Percentiles rank a stretch among this genome's conserved stretches.
These are phyloP conservation scores for Syncephalastrum monosporum DNA, from an alignment of 371 early-diverging fungal species.

Conservation along the genomic window DNA sequence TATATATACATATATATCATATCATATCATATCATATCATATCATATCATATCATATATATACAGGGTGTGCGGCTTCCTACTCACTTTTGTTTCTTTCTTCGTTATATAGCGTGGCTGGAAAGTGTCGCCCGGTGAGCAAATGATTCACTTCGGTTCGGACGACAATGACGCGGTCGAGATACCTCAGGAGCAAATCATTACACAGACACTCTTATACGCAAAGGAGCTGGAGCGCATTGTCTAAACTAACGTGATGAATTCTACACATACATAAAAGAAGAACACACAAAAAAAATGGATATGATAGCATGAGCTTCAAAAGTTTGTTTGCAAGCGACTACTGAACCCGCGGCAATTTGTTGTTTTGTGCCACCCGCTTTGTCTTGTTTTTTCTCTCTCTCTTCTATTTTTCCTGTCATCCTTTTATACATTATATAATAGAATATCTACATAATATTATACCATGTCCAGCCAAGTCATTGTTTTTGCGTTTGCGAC, in stretches of 20 bases:
- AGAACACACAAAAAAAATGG: neutral
- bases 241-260: slow-evolving; percentile 60
- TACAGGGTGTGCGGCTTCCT: too few species aligned
- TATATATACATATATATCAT: neutral
- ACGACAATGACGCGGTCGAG: slow-evolving; percentile 57
- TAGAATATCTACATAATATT: neutral
- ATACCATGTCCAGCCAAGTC: neutral
- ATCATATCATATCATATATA: too few species aligned
- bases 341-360: too few species aligned
- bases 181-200: slow-evolving; percentile 86
- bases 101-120: slow-evolving; percentile 72
- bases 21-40: too few species aligned
- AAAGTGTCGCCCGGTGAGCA: slow-evolving; percentile 75
- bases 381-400: neutral
- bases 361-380: slow-evolving; percentile 1
- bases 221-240: slow-evolving; percentile 95
- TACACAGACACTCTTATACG: slow-evolving; percentile 82
- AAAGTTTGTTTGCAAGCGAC: slow-evolving; percentile 1
- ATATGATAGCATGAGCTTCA: slow-evolving; percentile 1
- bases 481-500: too few species aligned
- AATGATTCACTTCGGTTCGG: slow-evolving; percentile 79
- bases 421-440: neutral
- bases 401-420: slow-evolving; percentile 1
- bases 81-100: neutral
- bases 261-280: neutral